Evolutionary conservation across 192 early-diverging fungal species (phyloP).

Genomic region (Coemansia aciculifera): DNA sequence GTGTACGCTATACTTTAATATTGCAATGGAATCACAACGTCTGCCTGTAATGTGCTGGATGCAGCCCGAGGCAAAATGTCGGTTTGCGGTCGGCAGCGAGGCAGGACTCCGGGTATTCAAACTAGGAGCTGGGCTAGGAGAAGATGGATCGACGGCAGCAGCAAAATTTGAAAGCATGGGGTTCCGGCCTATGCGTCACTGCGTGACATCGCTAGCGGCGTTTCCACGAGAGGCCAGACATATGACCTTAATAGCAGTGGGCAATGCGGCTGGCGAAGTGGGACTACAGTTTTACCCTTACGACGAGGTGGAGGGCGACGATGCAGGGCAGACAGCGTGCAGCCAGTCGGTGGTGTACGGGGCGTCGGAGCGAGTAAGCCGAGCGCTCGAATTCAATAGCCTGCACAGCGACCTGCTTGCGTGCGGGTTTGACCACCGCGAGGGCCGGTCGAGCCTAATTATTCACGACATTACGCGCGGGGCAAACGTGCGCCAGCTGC

Average conservation of each 20-base stretch:
- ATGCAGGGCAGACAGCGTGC: not conserved
- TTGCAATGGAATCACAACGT: not conserved
- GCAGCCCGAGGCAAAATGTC: constrained; percentile 35
- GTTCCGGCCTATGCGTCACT: constrained; percentile 21
- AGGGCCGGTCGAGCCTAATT: constrained; percentile 34
- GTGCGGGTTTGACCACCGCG: constrained; percentile 45
- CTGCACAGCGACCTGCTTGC: constrained; percentile 39
- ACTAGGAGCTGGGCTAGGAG: constrained; percentile 9
- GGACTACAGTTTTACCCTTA: constrained; percentile 37
- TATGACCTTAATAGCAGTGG: constrained; percentile 36
- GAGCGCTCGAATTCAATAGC: constrained; percentile 36
- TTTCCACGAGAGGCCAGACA: constrained; percentile 26
- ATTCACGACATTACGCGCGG: constrained; percentile 38
- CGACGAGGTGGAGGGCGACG: not conserved
- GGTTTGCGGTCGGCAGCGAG: constrained; percentile 31
- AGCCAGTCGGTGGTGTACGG: constrained; percentile 20
- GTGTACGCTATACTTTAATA: not conserved
- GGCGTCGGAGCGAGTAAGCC: constrained; percentile 23
- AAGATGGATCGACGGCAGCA: not conserved
- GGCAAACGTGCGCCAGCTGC: constrained; percentile 36
- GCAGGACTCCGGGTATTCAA: constrained; percentile 36
- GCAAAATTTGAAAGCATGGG: constrained; percentile 20
- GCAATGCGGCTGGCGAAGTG: constrained; percentile 34
- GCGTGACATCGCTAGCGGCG: constrained; percentile 35
- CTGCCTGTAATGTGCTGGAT: constrained; percentile 43